Percentiles rank a stretch among this genome's conserved stretches.
Conservation (phyloP, 768 basidiomycete species). For the Lactarius psammicola region DNA sequence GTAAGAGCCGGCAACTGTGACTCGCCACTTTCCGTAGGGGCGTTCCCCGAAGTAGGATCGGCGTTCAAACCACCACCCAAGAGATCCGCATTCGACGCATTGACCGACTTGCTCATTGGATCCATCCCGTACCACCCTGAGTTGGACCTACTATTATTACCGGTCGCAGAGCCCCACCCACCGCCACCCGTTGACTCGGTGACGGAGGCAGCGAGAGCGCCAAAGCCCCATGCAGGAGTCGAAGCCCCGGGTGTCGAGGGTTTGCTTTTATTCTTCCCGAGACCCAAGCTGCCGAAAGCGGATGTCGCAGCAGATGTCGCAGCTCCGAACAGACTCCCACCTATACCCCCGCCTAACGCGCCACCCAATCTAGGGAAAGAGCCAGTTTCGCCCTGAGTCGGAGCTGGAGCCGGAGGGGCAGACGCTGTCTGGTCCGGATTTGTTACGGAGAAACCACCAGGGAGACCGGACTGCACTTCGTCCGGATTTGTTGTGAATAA, state of each 20-base stretch:
- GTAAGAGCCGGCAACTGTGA: neutral
- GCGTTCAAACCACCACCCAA: neutral
- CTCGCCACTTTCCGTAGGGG: neutral
- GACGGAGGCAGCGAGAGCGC: conserved; percentile 3
- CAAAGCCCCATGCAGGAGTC: conserved; percentile 11
- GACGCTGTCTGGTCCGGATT: conserved; percentile 2
- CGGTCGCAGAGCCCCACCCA: conserved; percentile 25
- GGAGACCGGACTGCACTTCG: neutral
- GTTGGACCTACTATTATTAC: conserved; percentile 18
- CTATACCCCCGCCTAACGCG: neutral
- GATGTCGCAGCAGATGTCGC: conserved; percentile 6
- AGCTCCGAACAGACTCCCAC: conserved; percentile 5
- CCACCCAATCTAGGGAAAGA: conserved; percentile 7
- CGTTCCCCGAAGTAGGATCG: neutral
- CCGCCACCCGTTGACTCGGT: conserved; percentile 6
- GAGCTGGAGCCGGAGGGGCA: too few relatives aligned
- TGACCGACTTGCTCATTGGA: neutral
- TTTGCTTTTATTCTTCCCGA: conserved; percentile 17
- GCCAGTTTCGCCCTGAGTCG: neutral
- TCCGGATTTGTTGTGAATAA: conserved; percentile 9
- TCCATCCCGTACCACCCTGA: neutral
- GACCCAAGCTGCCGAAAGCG: conserved; percentile 11
- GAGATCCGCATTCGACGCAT: conserved; percentile 17
- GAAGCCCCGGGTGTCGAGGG: conserved; percentile 1
- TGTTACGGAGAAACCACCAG: conserved; percentile 3